phyloP scores from a whole-genome alignment of 768 basidiomycete genomes.

The Hygrophoropsis aurantiaca region DNA sequence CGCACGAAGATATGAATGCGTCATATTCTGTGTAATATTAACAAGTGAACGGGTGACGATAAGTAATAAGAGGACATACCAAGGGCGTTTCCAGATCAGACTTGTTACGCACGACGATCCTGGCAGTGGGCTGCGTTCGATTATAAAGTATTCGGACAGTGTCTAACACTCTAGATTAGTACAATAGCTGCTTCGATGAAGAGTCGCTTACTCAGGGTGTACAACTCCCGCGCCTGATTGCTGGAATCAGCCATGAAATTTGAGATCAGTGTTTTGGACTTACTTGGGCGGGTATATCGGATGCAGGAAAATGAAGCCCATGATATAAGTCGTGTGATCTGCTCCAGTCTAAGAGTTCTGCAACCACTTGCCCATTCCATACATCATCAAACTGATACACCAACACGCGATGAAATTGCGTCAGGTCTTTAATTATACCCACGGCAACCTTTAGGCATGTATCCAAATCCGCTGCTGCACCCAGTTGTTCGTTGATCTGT shows the following conservation, averaged over 20 bases:
- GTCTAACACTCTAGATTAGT: slow-evolving; percentile 36
- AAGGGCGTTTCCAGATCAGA: slow-evolving; percentile 69
- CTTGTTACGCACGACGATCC: slow-evolving; percentile 61
- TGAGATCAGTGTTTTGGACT: slow-evolving; percentile 10
- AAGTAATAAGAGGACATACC: slow-evolving; percentile 32
- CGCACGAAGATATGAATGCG: slow-evolving; percentile 79
- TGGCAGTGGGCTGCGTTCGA: slow-evolving; percentile 67
- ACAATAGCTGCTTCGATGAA: not conserved
- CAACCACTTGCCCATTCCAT: slow-evolving; percentile 80
- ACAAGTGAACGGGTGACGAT: not conserved
- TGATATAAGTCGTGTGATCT: slow-evolving; percentile 71
- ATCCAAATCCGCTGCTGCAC: slow-evolving; percentile 61
- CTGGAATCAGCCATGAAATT: not conserved
- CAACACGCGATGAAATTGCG: slow-evolving; percentile 79
- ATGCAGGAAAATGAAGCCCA: slow-evolving; percentile 70
- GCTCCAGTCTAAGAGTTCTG: slow-evolving; percentile 79
- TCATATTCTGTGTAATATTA: slow-evolving; percentile 61
- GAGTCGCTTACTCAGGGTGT: slow-evolving; percentile 55
- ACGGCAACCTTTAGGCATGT: slow-evolving; percentile 72
- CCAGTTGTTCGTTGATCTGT: slow-evolving; percentile 81
- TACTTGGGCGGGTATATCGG: slow-evolving; percentile 69
- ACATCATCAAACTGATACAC: slow-evolving; percentile 80
- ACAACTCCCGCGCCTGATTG: slow-evolving; percentile 61
- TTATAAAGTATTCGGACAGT: slow-evolving; percentile 80
- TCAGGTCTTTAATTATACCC: slow-evolving; percentile 73